phyloP scores from a whole-genome alignment of 352 stramenopile species.

The Phytophthora podocarpi region DNA sequence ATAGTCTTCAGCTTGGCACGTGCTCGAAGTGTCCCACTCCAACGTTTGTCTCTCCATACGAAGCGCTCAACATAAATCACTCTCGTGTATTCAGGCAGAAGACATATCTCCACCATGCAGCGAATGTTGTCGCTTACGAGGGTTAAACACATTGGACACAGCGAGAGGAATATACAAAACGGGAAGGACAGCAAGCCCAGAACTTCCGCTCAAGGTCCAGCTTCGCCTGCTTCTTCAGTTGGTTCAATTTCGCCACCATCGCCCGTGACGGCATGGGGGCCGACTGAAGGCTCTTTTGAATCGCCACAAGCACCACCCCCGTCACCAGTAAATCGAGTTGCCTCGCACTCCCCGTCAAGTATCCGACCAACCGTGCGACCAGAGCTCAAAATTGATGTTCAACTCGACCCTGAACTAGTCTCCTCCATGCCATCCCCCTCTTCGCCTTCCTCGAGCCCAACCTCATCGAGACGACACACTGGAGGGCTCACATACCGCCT shows the following conservation, averaged over 20 bases:
- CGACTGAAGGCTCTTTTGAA: not conserved
- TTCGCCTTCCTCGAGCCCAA: conserved; percentile 28
- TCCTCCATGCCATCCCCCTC: conserved; percentile 11
- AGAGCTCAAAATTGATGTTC: conserved; percentile 27
- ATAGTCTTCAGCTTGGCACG: not conserved
- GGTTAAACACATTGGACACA: conserved; percentile 14
- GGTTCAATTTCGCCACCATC: conserved; percentile 20
- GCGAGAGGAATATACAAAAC: conserved; percentile 19
- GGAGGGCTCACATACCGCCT: conserved; percentile 50
- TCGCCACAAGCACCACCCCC: conserved; percentile 15
- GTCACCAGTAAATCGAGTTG: conserved; percentile 12
- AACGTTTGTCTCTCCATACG: no score
- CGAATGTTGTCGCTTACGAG: conserved; percentile 34
- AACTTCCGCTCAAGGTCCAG: conserved; percentile 4
- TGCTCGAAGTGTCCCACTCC: conserved; percentile 3
- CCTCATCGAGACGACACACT: conserved; percentile 23
- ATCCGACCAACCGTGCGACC: conserved; percentile 4
- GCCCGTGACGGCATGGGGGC: conserved; percentile 19
- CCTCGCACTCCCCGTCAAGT: conserved; percentile 12
- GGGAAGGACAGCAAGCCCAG: conserved; percentile 17
- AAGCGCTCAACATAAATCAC: no score
- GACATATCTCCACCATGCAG: conserved; percentile 17
- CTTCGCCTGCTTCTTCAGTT: not conserved
- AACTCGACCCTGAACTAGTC: conserved; percentile 19
- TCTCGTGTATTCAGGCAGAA: no score